Evolutionary conservation across 768 basidiomycete species (phyloP), one percentile per base, ranked within the genome.

Genomic region (Phaeolepiota aurea): DNA sequence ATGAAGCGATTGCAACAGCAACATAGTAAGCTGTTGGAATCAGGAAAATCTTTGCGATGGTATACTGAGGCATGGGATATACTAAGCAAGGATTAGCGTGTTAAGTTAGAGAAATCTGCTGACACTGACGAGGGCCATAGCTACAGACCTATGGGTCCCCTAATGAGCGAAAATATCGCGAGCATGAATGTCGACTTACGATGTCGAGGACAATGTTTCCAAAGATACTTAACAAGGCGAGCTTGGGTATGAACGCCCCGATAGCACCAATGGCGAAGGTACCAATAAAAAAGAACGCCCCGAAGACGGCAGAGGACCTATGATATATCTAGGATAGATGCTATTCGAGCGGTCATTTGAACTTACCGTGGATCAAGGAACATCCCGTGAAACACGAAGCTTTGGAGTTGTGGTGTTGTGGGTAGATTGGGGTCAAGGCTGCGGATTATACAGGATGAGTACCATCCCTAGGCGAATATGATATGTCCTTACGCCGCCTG

Each of bases 151-250:
- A 38, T 5, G n/a, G 23, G n/a, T n/a, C n/a, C n/a, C n/a, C n/a
- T n/a, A n/a, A n/a, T n/a, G n/a, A n/a, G n/a, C n/a, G n/a, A n/a
- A n/a, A 38, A 37, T 10, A 40, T 19, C 14, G 12, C 9, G 1
- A 25, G 32, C 37, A 28, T 20, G 9, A n/a, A n/a, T n/a, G 21
- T 19, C 40, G 44, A 41, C 47, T 32, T 38, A 68, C 59, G 20
- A 69, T 58, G 47, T 71, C 69, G 31, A 72, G 37, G 4, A 67
- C 66, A 19, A 72, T 71, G 13, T 54, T 62, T 2, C 65, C 69
- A 38, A 71, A 68, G 16, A 70, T 63, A n/a, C 62, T 60, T 15
- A 69, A 37, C 4, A 71, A 47, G 5, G 56, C 43, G 4, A 72
- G 56, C 41, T 61, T 66, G n/a, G 71, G 70, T 3, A 60, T 43